A percentile compares a stretch with the other conserved stretches of the same genome.
These are phyloP conservation scores for Panaeolus cyanescens DNA, from an alignment of 768 basidiomycete genomes.

Conservation along the genomic window DNA sequence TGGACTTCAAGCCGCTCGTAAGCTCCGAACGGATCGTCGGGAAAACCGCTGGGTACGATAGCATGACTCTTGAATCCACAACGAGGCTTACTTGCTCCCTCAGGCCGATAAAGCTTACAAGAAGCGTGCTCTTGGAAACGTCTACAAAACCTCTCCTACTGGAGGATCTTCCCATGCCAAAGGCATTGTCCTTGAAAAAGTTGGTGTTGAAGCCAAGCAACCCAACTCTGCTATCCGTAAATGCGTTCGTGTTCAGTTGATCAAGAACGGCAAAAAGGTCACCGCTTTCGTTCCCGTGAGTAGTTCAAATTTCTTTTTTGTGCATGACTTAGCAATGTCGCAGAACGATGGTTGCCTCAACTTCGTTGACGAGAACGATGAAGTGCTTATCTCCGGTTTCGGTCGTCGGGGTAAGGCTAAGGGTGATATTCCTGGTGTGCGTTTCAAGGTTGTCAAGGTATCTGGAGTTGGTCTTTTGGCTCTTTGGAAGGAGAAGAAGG, in stretches of 20 bases:
- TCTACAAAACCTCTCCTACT: slow-evolving; percentile 99
- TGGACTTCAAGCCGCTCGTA: slow-evolving; percentile 98
- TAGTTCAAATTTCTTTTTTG: slow-evolving; percentile 17
- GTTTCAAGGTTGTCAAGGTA: slow-evolving; percentile 99
- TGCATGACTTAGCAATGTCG: not conserved
- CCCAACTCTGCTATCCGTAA: slow-evolving; percentile 99
- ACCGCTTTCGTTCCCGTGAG: slow-evolving; percentile 98
- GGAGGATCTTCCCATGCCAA: slow-evolving; percentile 99
- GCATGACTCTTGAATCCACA: slow-evolving; percentile 10
- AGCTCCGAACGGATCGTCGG: slow-evolving; percentile 91
- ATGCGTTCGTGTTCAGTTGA: slow-evolving; percentile 99
- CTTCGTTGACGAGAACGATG: slow-evolving; percentile 99
- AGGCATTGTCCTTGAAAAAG: slow-evolving; percentile 99
- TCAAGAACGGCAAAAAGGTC: slow-evolving; percentile 99
- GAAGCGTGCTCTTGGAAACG: slow-evolving; percentile 98
- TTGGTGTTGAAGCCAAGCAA: slow-evolving; percentile 99
- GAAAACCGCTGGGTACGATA: slow-evolving; percentile 94
- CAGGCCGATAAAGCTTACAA: slow-evolving; percentile 99
- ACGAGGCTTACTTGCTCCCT: slow-evolving; percentile 12
- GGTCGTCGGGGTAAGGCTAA: slow-evolving; percentile 99
- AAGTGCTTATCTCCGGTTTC: slow-evolving; percentile 99
- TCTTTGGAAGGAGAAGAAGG: slow-evolving; percentile 99
- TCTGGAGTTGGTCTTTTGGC: slow-evolving; percentile 98
- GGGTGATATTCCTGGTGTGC: slow-evolving; percentile 99
- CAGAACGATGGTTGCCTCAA: slow-evolving; percentile 97